Evolutionary conservation across 2,329 filamentous ascomycete species (phyloP).

Genomic region (Fusarium sp.): DNA sequence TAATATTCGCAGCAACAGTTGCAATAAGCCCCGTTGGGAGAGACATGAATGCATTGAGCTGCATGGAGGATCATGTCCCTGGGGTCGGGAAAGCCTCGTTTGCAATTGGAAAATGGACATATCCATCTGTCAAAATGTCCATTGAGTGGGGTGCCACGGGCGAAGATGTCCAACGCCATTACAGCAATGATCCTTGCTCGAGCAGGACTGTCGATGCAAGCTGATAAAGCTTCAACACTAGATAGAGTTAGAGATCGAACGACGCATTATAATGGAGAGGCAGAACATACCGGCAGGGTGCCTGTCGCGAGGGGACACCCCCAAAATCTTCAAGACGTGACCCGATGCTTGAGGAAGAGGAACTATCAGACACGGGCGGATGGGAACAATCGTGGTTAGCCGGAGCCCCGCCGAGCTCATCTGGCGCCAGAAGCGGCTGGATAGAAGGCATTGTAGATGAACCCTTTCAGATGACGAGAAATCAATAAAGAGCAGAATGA

Average conservation of each 20-base stretch:
- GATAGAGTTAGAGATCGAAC: accelerated
- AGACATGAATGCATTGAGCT: neutral
- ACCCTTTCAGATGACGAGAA: neutral
- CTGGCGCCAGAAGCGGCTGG: neutral
- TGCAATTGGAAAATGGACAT: neutral
- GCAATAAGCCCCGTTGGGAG: neutral
- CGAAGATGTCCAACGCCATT: neutral
- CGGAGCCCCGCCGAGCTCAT: neutral
- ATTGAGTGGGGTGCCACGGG: neutral
- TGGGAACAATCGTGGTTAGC: accelerated
- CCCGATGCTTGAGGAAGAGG: accelerated
- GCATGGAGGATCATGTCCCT: neutral
- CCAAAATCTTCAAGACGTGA: neutral
- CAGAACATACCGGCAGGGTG: neutral
- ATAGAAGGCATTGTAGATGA: neutral
- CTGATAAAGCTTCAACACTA: neutral
- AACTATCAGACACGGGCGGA: accelerated
- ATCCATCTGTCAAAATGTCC: neutral
- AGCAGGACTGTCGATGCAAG: accelerated
- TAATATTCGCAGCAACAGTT: neutral
- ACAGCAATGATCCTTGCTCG: neutral
- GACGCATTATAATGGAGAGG: accelerated
- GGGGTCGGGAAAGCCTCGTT: neutral
- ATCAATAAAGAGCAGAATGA: accelerated
- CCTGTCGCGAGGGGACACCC: neutral